phyloP scores from a whole-genome alignment of 257 asterid species.

The Salvia hispanica region DNA sequence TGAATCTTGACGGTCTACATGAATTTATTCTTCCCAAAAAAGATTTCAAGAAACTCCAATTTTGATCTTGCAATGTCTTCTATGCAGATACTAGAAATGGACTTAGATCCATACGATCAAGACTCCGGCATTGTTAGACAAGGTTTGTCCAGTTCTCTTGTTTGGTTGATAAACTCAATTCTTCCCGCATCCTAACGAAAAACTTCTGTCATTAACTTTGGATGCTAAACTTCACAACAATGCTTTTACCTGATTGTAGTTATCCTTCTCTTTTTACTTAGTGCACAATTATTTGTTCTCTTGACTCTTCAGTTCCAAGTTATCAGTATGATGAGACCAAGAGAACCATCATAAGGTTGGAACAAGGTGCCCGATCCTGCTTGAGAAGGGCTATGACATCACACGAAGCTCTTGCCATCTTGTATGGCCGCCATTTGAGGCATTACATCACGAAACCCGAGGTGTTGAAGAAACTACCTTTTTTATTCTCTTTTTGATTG shows the following conservation, averaged over 20 bases:
- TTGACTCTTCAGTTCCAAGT: slow-evolving; percentile 53
- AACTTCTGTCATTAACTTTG: neutral
- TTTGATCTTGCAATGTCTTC: slow-evolving; percentile 29
- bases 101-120: slow-evolving; percentile 77
- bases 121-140: slow-evolving; percentile 46
- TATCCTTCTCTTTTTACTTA: neutral
- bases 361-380: slow-evolving; percentile 70
- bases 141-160: slow-evolving; percentile 49
- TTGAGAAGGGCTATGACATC: slow-evolving; percentile 71
- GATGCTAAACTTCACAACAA: slow-evolving; percentile 8
- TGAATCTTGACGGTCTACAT: slow-evolving; percentile 22
- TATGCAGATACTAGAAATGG: slow-evolving; percentile 92
- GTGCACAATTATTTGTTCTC: slow-evolving; percentile 19
- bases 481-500: neutral
- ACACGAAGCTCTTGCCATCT: slow-evolving; percentile 77
- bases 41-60: neutral
- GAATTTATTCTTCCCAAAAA: slow-evolving; percentile 23
- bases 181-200: slow-evolving; percentile 10
- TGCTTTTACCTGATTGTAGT: slow-evolving; percentile 1
- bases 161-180: slow-evolving; percentile 24
- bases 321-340: slow-evolving; percentile 71
- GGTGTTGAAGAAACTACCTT: slow-evolving; percentile 43
- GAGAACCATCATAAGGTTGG: slow-evolving; percentile 82
- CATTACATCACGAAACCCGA: slow-evolving; percentile 75
- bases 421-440: slow-evolving; percentile 80